These are phyloP conservation scores for Deakozyma indianensis DNA, from an alignment of 805 yeast genomes.

Conservation along the genomic window DNA sequence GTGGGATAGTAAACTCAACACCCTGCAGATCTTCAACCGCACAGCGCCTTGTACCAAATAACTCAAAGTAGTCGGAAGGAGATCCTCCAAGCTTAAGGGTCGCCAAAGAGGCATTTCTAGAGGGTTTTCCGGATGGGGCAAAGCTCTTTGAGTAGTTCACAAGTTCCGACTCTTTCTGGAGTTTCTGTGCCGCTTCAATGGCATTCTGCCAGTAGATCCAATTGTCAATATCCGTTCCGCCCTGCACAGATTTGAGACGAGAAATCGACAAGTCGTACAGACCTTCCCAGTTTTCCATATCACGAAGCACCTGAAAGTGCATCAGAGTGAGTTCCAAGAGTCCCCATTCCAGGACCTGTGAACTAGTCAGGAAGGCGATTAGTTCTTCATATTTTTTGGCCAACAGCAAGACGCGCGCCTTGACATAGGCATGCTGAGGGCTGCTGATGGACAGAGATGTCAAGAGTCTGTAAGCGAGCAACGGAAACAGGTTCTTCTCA, in stretches of 20 bases:
- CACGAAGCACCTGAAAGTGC: slow-evolving; percentile 27
- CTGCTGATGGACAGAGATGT: slow-evolving; percentile 34
- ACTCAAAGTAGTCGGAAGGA: slow-evolving; percentile 25
- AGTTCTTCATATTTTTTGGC: slow-evolving; percentile 24
- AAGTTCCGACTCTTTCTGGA: slow-evolving; percentile 24
- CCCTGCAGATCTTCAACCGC: slow-evolving; percentile 45
- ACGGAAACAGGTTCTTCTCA: slow-evolving; percentile 40
- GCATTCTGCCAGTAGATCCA: slow-evolving; percentile 58
- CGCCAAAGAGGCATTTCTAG: slow-evolving; percentile 48
- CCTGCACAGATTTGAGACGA: background rate
- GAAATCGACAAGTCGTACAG: slow-evolving; percentile 20
- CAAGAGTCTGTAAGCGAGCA: slow-evolving; percentile 44
- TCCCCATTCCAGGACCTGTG: slow-evolving; percentile 15
- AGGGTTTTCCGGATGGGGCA: slow-evolving; percentile 10
- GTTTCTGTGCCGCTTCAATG: slow-evolving; percentile 29
- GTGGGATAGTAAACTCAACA: slow-evolving; percentile 11
- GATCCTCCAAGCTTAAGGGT: slow-evolving; percentile 29
- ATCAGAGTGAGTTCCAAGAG: slow-evolving; percentile 49
- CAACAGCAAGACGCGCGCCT: slow-evolving; percentile 33
- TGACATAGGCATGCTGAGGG: slow-evolving; percentile 56
- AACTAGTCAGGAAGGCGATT: slow-evolving; percentile 16
- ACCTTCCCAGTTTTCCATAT: slow-evolving; percentile 27
- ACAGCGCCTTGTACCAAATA: slow-evolving; percentile 43
- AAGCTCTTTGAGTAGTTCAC: slow-evolving; percentile 15
- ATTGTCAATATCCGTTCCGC: slow-evolving; percentile 45